Base-by-base conservation (phyloP, 2,329 filamentous ascomycete species). In the Cladosporium austrohemisphaericum region DNA sequence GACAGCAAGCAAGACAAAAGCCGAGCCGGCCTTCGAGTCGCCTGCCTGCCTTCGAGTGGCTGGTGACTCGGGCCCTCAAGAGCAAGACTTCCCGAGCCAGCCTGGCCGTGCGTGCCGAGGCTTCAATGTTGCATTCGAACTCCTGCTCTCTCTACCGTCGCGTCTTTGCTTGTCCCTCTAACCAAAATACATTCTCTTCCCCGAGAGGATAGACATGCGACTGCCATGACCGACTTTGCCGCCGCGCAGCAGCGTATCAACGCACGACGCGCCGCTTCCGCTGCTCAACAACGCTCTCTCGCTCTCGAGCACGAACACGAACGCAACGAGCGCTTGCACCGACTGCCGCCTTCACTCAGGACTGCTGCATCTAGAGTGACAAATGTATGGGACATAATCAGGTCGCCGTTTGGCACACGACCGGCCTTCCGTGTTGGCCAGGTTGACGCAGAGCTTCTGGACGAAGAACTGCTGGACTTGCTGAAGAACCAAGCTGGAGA, bases 371-470 rank as follows among this genome's bases (percentile, higher is more conserved):
- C 55, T 50, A 55, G 49, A 35, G 37, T 54, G 32, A 53, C 53
- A 28, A 55, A 54, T n/a, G 50, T 53, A 23, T 95, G 86, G 88
- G 81, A 90, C 63, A 72, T 78, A 4, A 71, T 92, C 33, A 81
- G 80, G 31, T 84, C 85, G 5, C 82, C 86, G 52, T 84, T 90
- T 63, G 88, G 89, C 36, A 92, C 87, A 19, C 76, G 83, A 13
- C 92, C 93, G 4, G 85, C 88, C 9, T 96, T 95, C 67, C 84
- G 93, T 47, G 93, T 98, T 22, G 90, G 92, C 22, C 93, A 98
- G 71, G 88, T 97, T 35, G 93, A 98, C 68, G 90, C 93, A 29
- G 93, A 97, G 68, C 76, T 98, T 41, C 78, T 98, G 14, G 93
- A 98, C 68, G 89, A 95, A 64, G 93, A 97, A 71, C 76, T 98